A percentile compares a stretch with the other conserved stretches of the same genome.
phyloP scores from a whole-genome alignment of 345 rosid genomes.

The Eucalyptus shirleyi region DNA sequence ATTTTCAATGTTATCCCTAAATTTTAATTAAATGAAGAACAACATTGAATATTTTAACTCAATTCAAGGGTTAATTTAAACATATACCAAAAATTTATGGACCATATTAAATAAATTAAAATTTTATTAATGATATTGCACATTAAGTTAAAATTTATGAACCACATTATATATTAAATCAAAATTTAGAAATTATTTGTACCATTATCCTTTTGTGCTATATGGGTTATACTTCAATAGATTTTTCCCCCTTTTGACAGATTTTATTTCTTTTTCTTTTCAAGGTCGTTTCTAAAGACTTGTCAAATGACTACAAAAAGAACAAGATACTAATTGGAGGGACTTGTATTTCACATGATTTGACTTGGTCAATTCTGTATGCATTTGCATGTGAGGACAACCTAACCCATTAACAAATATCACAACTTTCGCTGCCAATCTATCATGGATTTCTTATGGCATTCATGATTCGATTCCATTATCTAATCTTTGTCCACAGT shows the following conservation, averaged over 20 bases:
- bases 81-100: rapidly evolving
- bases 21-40: not conserved
- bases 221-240: not conserved
- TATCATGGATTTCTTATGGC: not conserved
- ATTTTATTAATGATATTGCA: rapidly evolving
- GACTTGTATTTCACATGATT: not conserved
- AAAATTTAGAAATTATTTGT: not conserved
- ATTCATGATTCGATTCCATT: not conserved
- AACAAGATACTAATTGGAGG: not conserved
- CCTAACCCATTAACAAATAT: not conserved
- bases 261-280: too few species aligned
- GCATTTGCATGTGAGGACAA: not conserved
- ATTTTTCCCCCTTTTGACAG: not conserved
- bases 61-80: rapidly evolving
- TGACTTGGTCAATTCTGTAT: not conserved
- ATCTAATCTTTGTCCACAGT: not conserved
- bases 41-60: too few species aligned
- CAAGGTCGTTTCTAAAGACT: not conserved
- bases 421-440: not conserved
- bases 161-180: not conserved
- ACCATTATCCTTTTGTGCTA: not conserved
- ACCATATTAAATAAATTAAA: rapidly evolving
- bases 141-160: too few species aligned
- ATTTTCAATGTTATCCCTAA: rapidly evolving
- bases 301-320: not conserved